These are phyloP conservation scores for Cadophora malorum DNA, from an alignment of 2,329 filamentous ascomycete species.

Conservation along the genomic window DNA sequence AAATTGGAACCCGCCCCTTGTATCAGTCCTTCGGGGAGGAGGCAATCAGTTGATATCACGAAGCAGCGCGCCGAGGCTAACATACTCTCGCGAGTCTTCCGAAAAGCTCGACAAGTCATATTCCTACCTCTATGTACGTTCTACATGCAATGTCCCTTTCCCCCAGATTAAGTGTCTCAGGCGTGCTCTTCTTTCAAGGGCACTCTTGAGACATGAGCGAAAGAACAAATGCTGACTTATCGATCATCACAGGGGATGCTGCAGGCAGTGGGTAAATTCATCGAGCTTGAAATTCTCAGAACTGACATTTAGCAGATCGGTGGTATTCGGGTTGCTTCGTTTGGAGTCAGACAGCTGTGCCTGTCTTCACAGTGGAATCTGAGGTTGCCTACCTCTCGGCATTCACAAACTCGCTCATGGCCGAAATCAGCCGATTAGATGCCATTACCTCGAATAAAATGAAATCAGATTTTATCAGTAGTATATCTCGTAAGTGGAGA, in stretches of 20 bases:
- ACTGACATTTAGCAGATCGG: constrained; percentile 28
- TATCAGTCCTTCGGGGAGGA: constrained; percentile 26
- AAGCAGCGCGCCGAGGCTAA: constrained; percentile 39
- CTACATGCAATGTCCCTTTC: too few relatives aligned
- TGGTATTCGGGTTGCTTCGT: constrained; percentile 42
- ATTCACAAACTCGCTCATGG: constrained; percentile 41
- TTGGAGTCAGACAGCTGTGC: constrained; percentile 36
- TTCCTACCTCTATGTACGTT: constrained; percentile 40
- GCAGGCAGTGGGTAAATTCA: constrained; percentile 33
- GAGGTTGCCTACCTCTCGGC: constrained; percentile 40
- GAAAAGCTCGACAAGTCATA: constrained; percentile 41
- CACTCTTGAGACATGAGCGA: too few relatives aligned
- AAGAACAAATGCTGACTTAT: too few relatives aligned
- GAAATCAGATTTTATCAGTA: constrained; percentile 43
- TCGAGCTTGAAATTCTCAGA: background rate
- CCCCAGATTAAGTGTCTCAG: too few relatives aligned
- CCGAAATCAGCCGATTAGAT: constrained; percentile 41
- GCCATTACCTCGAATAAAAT: constrained; percentile 40
- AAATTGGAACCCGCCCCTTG: constrained; percentile 23
- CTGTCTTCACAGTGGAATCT: constrained; percentile 40
- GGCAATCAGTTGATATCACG: constrained; percentile 28
- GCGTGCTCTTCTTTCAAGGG: too few relatives aligned
- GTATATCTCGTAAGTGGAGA: constrained; percentile 37
- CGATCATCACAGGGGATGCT: constrained; percentile 35
- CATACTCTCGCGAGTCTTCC: constrained; percentile 40